These are phyloP conservation scores for Chlamydomonas reinhardtii DNA, from an alignment of 163 green algal species.

Conservation along the genomic window DNA sequence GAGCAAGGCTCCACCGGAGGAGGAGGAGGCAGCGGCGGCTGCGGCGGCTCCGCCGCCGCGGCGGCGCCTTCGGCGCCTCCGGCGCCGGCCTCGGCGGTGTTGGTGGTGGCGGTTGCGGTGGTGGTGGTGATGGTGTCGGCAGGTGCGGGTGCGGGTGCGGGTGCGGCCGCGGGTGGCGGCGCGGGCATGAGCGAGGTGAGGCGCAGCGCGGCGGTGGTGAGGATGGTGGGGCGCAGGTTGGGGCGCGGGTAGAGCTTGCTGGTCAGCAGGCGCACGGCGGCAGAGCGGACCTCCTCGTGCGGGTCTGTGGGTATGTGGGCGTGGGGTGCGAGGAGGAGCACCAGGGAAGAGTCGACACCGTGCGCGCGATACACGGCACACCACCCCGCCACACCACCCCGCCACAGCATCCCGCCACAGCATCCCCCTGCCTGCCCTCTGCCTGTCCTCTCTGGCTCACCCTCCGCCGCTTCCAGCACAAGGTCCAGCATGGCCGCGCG, in stretches of 20 bases:
- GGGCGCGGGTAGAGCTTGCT: conserved; percentile 43
- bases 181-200: conserved; percentile 15
- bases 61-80: background rate
- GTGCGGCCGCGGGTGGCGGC: too few species aligned
- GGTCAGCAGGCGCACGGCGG: conserved; percentile 31
- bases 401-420: too few species aligned
- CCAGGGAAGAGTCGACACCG: too few species aligned
- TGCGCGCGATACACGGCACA: background rate
- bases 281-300: conserved; percentile 37
- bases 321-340: background rate
- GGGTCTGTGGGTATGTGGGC: conserved; percentile 21
- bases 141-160: background rate
- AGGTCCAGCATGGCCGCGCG: conserved; percentile 33
- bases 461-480: conserved; percentile 37
- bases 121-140: background rate
- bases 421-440: background rate
- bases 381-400: background rate
- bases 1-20: background rate
- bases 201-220: conserved; percentile 30
- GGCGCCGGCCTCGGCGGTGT: background rate
- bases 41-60: background rate
- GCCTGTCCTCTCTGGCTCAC: background rate
- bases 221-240: conserved; percentile 34
- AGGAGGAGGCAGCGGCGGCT: background rate
- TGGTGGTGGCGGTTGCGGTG: background rate